Conservation (phyloP, 106 monocot genomes). For the Allium cepa region DNA sequence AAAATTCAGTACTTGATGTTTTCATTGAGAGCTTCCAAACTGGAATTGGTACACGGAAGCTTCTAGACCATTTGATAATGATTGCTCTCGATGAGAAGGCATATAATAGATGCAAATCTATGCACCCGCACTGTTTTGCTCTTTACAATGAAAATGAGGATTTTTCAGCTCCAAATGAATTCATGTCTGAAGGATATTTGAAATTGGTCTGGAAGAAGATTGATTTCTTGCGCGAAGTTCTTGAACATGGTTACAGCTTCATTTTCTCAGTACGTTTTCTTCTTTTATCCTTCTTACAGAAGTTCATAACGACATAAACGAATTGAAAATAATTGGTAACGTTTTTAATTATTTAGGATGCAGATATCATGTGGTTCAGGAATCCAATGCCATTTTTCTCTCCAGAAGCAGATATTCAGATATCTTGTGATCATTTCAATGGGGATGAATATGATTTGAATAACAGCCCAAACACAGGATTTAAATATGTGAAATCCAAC, state of each 20-base stretch:
- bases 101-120: conserved; percentile 30
- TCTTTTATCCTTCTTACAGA: no score
- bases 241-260: conserved; percentile 11
- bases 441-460: conserved; percentile 12
- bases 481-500: conserved; percentile 27
- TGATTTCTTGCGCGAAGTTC: neutral
- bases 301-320: no score
- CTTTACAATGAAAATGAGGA: conserved; percentile 32
- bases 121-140: conserved; percentile 45
- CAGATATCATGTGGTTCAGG: conserved; percentile 23
- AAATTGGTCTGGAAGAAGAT: conserved; percentile 61
- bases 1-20: conserved; percentile 41
- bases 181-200: conserved; percentile 58
- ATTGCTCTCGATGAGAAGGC: conserved; percentile 44
- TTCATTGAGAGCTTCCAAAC: conserved; percentile 51
- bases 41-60: conserved; percentile 29
- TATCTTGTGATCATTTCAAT: conserved; percentile 20
- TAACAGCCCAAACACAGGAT: conserved; percentile 21
- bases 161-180: conserved; percentile 45
- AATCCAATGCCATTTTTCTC: conserved; percentile 17
- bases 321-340: no score
- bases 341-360: conserved; percentile 6
- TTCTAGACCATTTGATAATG: conserved; percentile 49
- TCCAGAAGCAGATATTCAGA: conserved; percentile 25
- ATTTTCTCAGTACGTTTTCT: neutral